Evolutionary conservation across 2,329 filamentous ascomycete species (phyloP).

Genomic region (Chalaropsis ovoidea): DNA sequence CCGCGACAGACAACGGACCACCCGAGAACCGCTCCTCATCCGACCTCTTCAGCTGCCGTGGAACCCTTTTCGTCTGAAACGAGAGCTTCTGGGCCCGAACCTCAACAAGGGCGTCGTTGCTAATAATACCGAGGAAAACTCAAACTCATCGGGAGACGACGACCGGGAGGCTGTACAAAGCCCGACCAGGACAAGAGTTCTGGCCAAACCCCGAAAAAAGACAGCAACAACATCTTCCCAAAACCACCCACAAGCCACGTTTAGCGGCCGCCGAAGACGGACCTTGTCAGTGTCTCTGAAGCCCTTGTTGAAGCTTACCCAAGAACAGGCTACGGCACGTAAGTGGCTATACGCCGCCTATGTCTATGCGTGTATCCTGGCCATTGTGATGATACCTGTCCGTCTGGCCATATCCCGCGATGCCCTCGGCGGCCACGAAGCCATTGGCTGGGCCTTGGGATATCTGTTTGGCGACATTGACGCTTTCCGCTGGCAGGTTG

Average conservation of each 20-base stretch:
- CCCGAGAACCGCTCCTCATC: not conserved
- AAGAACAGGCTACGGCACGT: slow-evolving; percentile 60
- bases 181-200: not conserved
- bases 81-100: slow-evolving; percentile 26
- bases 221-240: not conserved
- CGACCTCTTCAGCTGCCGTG: slow-evolving; percentile 15
- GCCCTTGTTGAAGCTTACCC: slow-evolving; percentile 70
- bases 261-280: slow-evolving; percentile 54
- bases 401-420: slow-evolving; percentile 56
- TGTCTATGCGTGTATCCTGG: slow-evolving; percentile 58
- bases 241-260: not conserved
- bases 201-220: slow-evolving; percentile 3
- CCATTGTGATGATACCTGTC: slow-evolving; percentile 60
- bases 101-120: slow-evolving; percentile 29
- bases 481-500: slow-evolving; percentile 59
- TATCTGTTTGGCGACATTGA: slow-evolving; percentile 77
- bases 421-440: slow-evolving; percentile 64
- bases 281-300: slow-evolving; percentile 54
- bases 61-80: slow-evolving; percentile 21
- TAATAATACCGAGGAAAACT: not conserved
- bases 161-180: not conserved
- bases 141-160: slow-evolving; percentile 13
- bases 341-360: slow-evolving; percentile 79
- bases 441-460: slow-evolving; percentile 82
- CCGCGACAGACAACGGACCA: slow-evolving; percentile 35